phyloP scores from a whole-genome alignment of 164 flowering plant species.

The Vitis amurensis region DNA sequence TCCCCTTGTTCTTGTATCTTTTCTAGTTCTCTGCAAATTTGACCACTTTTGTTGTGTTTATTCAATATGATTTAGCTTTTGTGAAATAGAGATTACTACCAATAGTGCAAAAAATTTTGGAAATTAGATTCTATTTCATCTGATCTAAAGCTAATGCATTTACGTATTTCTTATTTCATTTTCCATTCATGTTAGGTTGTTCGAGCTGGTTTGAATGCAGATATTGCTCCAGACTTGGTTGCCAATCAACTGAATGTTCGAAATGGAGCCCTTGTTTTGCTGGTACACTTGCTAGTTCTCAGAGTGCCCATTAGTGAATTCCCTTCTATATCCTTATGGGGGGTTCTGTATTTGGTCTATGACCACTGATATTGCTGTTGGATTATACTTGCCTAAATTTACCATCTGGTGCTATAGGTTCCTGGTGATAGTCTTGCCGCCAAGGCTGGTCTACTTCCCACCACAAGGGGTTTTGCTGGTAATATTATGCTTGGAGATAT shows the following conservation, averaged over 20 bases:
- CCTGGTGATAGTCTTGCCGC: slow-evolving; percentile 77
- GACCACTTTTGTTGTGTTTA: background rate
- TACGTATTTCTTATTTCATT: background rate
- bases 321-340: background rate
- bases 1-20: background rate
- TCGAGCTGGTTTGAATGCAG: slow-evolving; percentile 81
- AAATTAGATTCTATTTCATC: background rate
- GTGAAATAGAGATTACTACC: background rate
- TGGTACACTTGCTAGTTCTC: slow-evolving; percentile 36
- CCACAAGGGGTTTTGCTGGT: slow-evolving; percentile 89
- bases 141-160: background rate
- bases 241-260: slow-evolving; percentile 93
- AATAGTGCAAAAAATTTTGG: background rate
- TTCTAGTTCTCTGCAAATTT: background rate
- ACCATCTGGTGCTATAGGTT: slow-evolving; percentile 44
- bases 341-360: background rate
- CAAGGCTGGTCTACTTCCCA: slow-evolving; percentile 79
- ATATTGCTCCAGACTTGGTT: slow-evolving; percentile 80
- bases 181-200: slow-evolving; percentile 49
- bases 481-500: slow-evolving; percentile 85
- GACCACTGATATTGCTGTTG: background rate
- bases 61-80: background rate
- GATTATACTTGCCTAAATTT: slow-evolving; percentile 1
- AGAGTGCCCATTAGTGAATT: background rate
- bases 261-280: slow-evolving; percentile 84